These are phyloP conservation scores for Syzygium oleosum DNA, from an alignment of 345 rosid genomes.

Conservation along the genomic window DNA sequence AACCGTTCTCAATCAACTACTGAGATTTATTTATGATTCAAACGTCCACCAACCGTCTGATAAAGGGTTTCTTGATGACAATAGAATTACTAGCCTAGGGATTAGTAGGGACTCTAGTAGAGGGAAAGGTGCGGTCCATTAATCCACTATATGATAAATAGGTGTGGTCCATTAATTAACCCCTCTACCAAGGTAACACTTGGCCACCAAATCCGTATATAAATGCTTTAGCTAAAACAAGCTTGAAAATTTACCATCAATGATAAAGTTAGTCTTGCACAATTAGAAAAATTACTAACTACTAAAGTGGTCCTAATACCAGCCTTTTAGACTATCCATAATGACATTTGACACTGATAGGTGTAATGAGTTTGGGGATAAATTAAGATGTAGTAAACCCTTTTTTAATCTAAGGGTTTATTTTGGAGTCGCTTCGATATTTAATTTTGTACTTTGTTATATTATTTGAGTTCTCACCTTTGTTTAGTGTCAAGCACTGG, in stretches of 20 bases:
- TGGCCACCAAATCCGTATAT: not conserved
- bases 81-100: not conserved
- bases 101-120: not conserved
- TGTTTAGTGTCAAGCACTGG: not conserved
- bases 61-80: not conserved
- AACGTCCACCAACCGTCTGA: not conserved
- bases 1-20: too few species aligned
- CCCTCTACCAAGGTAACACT: not conserved
- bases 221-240: not conserved
- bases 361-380: not conserved
- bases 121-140: not conserved
- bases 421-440: not conserved
- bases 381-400: not conserved
- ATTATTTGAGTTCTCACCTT: not conserved
- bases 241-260: not conserved
- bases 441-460: not conserved
- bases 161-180: not conserved
- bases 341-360: not conserved
- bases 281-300: not conserved
- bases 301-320: not conserved
- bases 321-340: not conserved
- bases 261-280: not conserved
- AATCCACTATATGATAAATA: not conserved
- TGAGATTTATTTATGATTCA: not conserved
- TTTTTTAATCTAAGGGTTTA: not conserved